These are phyloP conservation scores for Saccharomycopsis oosterbeekiorum DNA, from an alignment of 805 yeast species.

Conservation along the genomic window DNA sequence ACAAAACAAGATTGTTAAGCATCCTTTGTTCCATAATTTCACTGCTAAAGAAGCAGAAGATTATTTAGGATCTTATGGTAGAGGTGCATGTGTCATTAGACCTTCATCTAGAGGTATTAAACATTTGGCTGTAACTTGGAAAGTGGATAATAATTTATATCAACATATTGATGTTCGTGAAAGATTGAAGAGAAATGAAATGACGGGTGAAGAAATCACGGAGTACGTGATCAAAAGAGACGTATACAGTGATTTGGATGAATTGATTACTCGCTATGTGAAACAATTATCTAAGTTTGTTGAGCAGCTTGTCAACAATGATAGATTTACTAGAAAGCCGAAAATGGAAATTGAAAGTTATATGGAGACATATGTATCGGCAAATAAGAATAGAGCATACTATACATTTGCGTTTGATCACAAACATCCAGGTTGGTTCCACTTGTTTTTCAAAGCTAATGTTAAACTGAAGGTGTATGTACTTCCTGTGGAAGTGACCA, in stretches of 20 bases:
- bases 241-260: constrained; percentile 82
- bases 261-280: constrained; percentile 77
- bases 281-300: constrained; percentile 76
- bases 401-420: constrained; percentile 88
- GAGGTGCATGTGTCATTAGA: constrained; percentile 89
- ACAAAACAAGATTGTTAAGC: constrained; percentile 73
- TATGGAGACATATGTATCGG: constrained; percentile 81
- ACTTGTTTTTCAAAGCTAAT: constrained; percentile 75
- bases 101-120: constrained; percentile 88
- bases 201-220: constrained; percentile 51
- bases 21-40: constrained; percentile 81
- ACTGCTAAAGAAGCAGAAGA: constrained; percentile 86
- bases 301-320: constrained; percentile 75
- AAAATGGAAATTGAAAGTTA: constrained; percentile 73
- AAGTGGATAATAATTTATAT: constrained; percentile 80
- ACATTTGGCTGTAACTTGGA: constrained; percentile 92
- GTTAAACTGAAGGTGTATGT: constrained; percentile 57
- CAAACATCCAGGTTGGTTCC: constrained; percentile 89
- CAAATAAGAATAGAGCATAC: constrained; percentile 82
- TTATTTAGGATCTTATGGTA: constrained; percentile 73
- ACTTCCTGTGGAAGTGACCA: constrained; percentile 88
- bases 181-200: constrained; percentile 51
- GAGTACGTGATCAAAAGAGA: constrained; percentile 55
- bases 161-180: constrained; percentile 88
- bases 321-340: constrained; percentile 79